A percentile compares a stretch with the other conserved stretches of the same genome.
These are phyloP conservation scores for Coleophoma eucalyptorum DNA, from an alignment of 2,329 filamentous ascomycete genomes.

Conservation along the genomic window DNA sequence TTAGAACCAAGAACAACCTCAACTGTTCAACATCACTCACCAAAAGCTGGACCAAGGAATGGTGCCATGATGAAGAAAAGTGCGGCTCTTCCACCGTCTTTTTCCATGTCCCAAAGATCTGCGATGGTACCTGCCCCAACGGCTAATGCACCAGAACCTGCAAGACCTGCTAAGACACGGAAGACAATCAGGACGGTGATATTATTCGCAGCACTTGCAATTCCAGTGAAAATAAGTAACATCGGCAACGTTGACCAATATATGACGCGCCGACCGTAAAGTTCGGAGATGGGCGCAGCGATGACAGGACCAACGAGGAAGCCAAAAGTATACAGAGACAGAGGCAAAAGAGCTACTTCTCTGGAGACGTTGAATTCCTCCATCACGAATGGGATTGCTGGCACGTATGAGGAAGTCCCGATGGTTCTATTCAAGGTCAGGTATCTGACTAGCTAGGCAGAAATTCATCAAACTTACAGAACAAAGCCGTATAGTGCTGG, in stretches of 20 bases:
- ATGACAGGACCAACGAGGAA: conserved; percentile 57
- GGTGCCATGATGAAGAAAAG: neutral
- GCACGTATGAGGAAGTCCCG: conserved; percentile 35
- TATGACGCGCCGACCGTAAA: conserved; percentile 54
- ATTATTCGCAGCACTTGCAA: conserved; percentile 49
- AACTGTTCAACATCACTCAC: conserved; percentile 16
- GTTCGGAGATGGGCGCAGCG: conserved; percentile 62
- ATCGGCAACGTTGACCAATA: conserved; percentile 52
- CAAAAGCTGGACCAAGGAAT: conserved; percentile 28
- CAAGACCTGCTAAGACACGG: conserved; percentile 60
- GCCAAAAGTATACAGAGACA: conserved; percentile 55
- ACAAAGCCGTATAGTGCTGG: conserved; percentile 20
- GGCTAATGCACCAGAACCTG: conserved; percentile 38
- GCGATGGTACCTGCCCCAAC: conserved; percentile 30
- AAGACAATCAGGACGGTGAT: conserved; percentile 57
- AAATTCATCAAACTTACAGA: conserved; percentile 10
- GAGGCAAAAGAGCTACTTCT: conserved; percentile 51
- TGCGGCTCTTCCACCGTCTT: conserved; percentile 22
- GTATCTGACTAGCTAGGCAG: no score
- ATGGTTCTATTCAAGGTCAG: neutral
- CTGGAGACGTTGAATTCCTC: conserved; percentile 48
- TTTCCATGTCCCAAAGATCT: conserved; percentile 39
- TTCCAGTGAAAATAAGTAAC: conserved; percentile 58
- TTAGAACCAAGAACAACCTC: no score
- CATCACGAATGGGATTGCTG: conserved; percentile 42